Base-by-base conservation (phyloP, 2,329 filamentous ascomycete genomes). In the Myriosclerotinia scirpicola region DNA sequence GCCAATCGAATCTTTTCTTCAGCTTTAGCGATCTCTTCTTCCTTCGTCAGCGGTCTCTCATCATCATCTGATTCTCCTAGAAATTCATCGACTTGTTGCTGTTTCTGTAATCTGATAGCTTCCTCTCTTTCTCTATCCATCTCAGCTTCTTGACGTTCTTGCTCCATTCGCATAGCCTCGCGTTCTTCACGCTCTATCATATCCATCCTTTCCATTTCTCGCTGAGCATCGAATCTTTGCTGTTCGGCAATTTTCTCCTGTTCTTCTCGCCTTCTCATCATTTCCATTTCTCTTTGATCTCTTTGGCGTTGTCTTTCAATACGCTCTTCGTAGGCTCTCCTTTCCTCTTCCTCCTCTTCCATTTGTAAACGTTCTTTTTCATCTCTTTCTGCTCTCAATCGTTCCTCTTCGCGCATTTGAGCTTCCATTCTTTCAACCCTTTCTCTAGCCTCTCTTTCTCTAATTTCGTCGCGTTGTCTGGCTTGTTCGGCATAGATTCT, bases 1-100 rank as follows among this genome's bases (percentile, higher is more conserved):
- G 69, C 69, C 46, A 54, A 36, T 8, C 60, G 55, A 20, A 70
- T 70, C 38, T 69, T 70, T 48, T 65, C 66, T 30, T 70, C 69
- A 1, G 69, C 69, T 48, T 66, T 69, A 5, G 34, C 46, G 54
- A 70, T 68, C 48, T 70, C 64, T n/a, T 69, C 53, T 40, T 70
- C 68, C 34, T 67, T 68, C 2, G 66, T 68, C 17, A 69, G 26
- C 0, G 65, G 66, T 9, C 54, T 34, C 15, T 66, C 68, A 1
- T 59, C 44, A 30, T 60, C 38, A 0, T 60, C 30, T 3, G 36
- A 7, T 26, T 48, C 44, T 17, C 15, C 34, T 0, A 50, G 11
- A 14, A 50, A 50, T 17, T 58, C 67, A 11, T 50, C 36, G 15
- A 34, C 55, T 52, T 54, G 52, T 66, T 59, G 48, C 52, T 66